Conservation (phyloP, 2,329 filamentous ascomycete genomes). For the Metarhizium brunneum region DNA sequence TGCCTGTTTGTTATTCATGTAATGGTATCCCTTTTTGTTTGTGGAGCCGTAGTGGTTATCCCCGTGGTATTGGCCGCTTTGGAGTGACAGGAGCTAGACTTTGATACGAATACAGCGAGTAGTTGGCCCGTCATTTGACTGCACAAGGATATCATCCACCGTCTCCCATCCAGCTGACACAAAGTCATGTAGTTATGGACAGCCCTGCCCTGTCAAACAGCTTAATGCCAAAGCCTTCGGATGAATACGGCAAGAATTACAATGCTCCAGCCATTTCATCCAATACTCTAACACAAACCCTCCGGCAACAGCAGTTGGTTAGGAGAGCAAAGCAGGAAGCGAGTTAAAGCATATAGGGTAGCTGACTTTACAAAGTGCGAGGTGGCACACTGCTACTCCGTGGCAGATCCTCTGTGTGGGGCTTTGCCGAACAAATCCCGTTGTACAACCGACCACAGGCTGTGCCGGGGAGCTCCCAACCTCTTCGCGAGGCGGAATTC, state of each 20-base stretch:
- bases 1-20: neutral
- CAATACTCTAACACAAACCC: too few relatives aligned
- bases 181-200: too few relatives aligned
- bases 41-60: neutral
- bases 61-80: neutral
- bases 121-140: neutral
- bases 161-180: neutral
- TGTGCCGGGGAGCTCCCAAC: constrained; percentile 17
- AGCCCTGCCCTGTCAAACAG: too few relatives aligned
- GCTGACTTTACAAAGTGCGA: neutral
- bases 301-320: too few relatives aligned
- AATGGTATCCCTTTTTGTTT: neutral
- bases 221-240: too few relatives aligned
- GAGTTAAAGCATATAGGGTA: neutral
- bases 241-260: too few relatives aligned
- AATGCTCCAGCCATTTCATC: too few relatives aligned
- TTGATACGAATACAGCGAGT: neutral
- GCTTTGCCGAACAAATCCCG: constrained; percentile 12
- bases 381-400: neutral
- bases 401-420: neutral
- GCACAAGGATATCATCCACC: neutral
- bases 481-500: constrained; percentile 12
- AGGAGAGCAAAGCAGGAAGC: too few relatives aligned
- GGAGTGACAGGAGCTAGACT: neutral
- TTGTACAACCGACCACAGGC: constrained; percentile 11